A percentile compares a stretch with the other conserved stretches of the same genome.
Conservation (phyloP, 345 rosid genomes). For the Populus ilicifolia region DNA sequence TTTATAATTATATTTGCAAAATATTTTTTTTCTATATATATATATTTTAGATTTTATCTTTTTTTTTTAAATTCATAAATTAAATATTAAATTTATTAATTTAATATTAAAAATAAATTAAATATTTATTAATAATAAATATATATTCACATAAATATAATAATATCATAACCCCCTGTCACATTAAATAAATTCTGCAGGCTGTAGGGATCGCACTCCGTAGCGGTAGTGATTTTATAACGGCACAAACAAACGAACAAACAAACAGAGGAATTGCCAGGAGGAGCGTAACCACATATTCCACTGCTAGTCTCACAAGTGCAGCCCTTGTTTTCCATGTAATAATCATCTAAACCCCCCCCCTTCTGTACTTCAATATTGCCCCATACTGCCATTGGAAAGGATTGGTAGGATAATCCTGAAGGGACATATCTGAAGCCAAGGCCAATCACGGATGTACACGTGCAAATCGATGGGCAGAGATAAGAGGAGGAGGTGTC, state of each 20-base stretch:
- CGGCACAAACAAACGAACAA: slow-evolving; percentile 28
- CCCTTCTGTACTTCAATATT: slow-evolving; percentile 36
- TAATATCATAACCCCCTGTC: too few relatives aligned
- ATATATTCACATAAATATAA: too few relatives aligned
- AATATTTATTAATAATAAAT: too few relatives aligned
- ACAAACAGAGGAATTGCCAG: slow-evolving; percentile 22
- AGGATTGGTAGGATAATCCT: slow-evolving; percentile 42
- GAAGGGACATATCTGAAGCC: slow-evolving; percentile 31
- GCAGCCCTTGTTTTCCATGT: slow-evolving; percentile 34
- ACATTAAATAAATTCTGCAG: background rate
- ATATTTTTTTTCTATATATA: too few relatives aligned
- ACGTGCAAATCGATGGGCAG: too few relatives aligned
- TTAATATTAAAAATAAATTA: too few relatives aligned
- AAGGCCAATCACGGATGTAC: too few relatives aligned
- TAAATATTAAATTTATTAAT: too few relatives aligned
- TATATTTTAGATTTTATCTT: too few relatives aligned
- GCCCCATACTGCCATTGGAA: slow-evolving; percentile 45
- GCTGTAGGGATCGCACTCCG: slow-evolving; percentile 29
- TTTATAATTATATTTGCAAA: too few relatives aligned
- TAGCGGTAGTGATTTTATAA: slow-evolving; percentile 30
- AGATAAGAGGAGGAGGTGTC: too few relatives aligned
- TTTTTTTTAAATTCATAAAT: too few relatives aligned
- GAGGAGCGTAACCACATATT: slow-evolving; percentile 34
- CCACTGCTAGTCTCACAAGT: slow-evolving; percentile 48
- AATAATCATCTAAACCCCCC: slow-evolving; percentile 43